Evolutionary conservation across 2,329 filamentous ascomycete genomes (phyloP).

Genomic region (Trichophyton schoenleinii): DNA sequence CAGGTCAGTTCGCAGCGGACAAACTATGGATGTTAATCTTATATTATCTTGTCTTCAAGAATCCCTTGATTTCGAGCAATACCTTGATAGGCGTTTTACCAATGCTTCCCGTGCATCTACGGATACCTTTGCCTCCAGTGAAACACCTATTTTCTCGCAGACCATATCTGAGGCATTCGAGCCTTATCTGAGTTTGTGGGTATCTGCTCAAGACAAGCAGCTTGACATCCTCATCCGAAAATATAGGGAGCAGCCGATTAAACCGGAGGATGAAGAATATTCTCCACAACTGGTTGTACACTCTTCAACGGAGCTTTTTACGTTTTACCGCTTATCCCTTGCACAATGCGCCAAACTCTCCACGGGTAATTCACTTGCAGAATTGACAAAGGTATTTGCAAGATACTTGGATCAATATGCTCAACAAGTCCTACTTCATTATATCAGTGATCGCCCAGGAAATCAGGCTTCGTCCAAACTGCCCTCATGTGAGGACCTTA

Average conservation of each 20-base stretch:
- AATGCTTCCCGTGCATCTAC: conserved; percentile 61
- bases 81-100: conserved; percentile 70
- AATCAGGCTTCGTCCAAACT: conserved; percentile 41
- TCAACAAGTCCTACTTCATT: conserved; percentile 74
- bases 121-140: conserved; percentile 75
- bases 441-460: conserved; percentile 48
- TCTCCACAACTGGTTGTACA: conserved; percentile 76
- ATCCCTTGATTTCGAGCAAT: conserved; percentile 93
- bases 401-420: conserved; percentile 94
- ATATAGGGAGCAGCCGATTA: conserved; percentile 70
- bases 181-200: conserved; percentile 92
- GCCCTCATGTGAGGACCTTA: conserved; percentile 56
- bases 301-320: conserved; percentile 92
- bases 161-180: conserved; percentile 95
- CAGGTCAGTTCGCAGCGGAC: conserved; percentile 68
- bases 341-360: conserved; percentile 94
- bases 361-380: conserved; percentile 72
- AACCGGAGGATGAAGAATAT: conserved; percentile 81
- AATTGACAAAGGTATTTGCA: conserved; percentile 71
- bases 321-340: conserved; percentile 86
- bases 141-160: conserved; percentile 66
- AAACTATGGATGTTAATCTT: conserved; percentile 77
- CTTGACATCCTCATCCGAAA: conserved; percentile 72
- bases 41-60: conserved; percentile 83
- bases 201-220: conserved; percentile 87